These are phyloP conservation scores for Dictyostelium brefeldianum DNA, from an alignment of 78 protist species.

Conservation along the genomic window DNA sequence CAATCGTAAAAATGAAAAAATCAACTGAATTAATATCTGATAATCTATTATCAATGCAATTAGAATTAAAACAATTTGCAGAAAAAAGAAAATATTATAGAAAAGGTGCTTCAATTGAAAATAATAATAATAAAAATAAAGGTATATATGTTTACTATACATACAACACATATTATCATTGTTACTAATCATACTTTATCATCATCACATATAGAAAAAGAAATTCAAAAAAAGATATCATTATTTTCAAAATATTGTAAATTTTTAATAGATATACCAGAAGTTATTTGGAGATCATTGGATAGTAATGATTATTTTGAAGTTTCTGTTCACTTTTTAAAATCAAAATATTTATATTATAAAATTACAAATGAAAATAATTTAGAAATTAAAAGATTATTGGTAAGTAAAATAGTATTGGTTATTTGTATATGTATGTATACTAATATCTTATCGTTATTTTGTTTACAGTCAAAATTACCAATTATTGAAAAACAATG, in stretches of 20 bases:
- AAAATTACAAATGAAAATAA: not conserved
- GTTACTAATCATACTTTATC: no score
- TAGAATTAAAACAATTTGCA: slow-evolving; percentile 28
- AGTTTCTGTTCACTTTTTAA: slow-evolving; percentile 44
- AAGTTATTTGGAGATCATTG: slow-evolving; percentile 67
- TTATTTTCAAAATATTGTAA: slow-evolving; percentile 36
- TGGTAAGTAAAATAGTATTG: not conserved
- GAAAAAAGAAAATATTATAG: slow-evolving; percentile 35
- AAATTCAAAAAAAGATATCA: slow-evolving; percentile 11
- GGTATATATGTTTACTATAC: no score
- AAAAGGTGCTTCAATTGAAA: slow-evolving; percentile 3
- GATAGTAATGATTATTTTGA: slow-evolving; percentile 69
- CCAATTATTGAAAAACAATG: slow-evolving; percentile 47
- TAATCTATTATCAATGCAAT: slow-evolving; percentile 37
- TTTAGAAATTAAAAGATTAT: slow-evolving; percentile 23
- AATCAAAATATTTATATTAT: slow-evolving; percentile 34
- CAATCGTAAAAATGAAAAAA: slow-evolving; percentile 70
- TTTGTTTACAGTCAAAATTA: not conserved
- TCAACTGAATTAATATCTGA: slow-evolving; percentile 40
- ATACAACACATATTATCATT: no score
- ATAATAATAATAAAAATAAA: not conserved
- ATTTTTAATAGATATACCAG: slow-evolving; percentile 59
- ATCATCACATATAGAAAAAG: not conserved
- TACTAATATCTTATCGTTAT: not conserved
- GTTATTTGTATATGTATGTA: no score